phyloP scores from a whole-genome alignment of 2,329 filamentous ascomycete genomes.

The Plectosphaerella sp. region DNA sequence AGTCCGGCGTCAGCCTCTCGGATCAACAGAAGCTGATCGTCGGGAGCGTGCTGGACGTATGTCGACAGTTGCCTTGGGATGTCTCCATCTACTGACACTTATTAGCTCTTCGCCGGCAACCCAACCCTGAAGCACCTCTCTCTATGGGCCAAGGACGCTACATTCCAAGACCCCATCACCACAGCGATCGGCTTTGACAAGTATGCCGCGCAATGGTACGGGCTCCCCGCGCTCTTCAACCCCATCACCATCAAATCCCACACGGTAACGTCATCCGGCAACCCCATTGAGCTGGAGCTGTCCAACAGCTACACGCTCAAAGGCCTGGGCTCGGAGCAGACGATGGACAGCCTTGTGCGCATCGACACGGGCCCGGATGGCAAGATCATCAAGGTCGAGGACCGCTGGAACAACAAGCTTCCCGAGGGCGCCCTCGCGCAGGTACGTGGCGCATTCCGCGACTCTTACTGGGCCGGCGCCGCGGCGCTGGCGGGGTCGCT shows the following conservation, averaged over 20 bases:
- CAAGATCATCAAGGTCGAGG: slow-evolving; percentile 28
- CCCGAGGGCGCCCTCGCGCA: slow-evolving; percentile 27
- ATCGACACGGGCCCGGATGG: slow-evolving; percentile 26
- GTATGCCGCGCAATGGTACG: slow-evolving; percentile 49
- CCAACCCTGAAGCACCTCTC: slow-evolving; percentile 54
- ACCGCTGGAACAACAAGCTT: slow-evolving; percentile 30
- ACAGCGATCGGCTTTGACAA: slow-evolving; percentile 50
- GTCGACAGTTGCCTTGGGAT: neutral
- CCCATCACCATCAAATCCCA: slow-evolving; percentile 53
- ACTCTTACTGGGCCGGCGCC: neutral
- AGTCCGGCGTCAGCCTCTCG: slow-evolving; percentile 44
- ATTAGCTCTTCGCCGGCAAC: slow-evolving; percentile 53
- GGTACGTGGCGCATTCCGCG: slow-evolving; percentile 17
- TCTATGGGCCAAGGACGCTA: slow-evolving; percentile 54
- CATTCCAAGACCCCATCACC: slow-evolving; percentile 56
- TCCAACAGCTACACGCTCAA: slow-evolving; percentile 30
- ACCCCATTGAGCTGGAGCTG: slow-evolving; percentile 53
- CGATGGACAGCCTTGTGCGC: slow-evolving; percentile 23
- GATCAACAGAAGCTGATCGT: slow-evolving; percentile 49
- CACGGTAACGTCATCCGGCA: slow-evolving; percentile 47
- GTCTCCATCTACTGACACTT: neutral
- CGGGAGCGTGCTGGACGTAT: slow-evolving; percentile 53
- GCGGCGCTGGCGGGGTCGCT: neutral
- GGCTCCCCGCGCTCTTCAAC: slow-evolving; percentile 51
- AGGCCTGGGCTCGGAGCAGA: slow-evolving; percentile 24